These are phyloP conservation scores for Pseudogymnoascus sp. DNA, from an alignment of 2,329 filamentous ascomycete species.

Conservation along the genomic window DNA sequence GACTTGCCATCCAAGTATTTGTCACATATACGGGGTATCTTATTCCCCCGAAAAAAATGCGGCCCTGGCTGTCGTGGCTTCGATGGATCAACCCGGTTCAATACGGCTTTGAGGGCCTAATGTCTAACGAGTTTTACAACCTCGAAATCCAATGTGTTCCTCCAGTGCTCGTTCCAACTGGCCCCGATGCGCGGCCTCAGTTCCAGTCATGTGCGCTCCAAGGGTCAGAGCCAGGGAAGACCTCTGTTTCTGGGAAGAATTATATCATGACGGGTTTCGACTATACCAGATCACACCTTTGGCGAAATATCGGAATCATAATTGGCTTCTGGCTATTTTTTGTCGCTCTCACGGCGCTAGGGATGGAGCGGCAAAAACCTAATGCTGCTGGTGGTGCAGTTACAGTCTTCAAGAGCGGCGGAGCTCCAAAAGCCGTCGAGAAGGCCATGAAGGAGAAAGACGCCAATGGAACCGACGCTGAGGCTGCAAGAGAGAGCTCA, in stretches of 20 bases:
- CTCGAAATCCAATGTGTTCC: conserved; percentile 44
- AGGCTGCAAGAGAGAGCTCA: conserved; percentile 23
- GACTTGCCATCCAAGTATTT: conserved; percentile 61
- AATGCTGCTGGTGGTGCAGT: conserved; percentile 53
- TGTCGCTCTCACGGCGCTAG: conserved; percentile 34
- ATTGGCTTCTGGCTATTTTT: conserved; percentile 44
- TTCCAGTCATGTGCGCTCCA: conserved; percentile 51
- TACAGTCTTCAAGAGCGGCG: conserved; percentile 55
- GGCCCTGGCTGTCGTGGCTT: conserved; percentile 48
- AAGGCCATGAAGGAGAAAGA: conserved; percentile 45
- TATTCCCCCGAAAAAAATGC: conserved; percentile 48
- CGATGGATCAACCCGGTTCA: conserved; percentile 55
- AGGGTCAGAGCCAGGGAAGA: conserved; percentile 46
- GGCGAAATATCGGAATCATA: conserved; percentile 51
- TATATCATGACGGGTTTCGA: conserved; percentile 50
- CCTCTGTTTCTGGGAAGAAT: conserved; percentile 44
- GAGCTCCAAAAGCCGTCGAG: conserved; percentile 50
- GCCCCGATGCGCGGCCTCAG: conserved; percentile 36
- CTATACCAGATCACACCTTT: conserved; percentile 51
- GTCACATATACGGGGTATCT: conserved; percentile 38
- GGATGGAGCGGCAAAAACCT: conserved; percentile 45
- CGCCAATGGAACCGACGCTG: conserved; percentile 18
- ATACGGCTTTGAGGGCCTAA: conserved; percentile 62
- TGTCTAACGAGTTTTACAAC: conserved; percentile 73
- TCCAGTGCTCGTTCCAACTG: conserved; percentile 41